A percentile compares a stretch with the other conserved stretches of the same genome.
Evolutionary conservation across 345 rosid species (phyloP).

Genomic region (Aquilaria yunnanensis): DNA sequence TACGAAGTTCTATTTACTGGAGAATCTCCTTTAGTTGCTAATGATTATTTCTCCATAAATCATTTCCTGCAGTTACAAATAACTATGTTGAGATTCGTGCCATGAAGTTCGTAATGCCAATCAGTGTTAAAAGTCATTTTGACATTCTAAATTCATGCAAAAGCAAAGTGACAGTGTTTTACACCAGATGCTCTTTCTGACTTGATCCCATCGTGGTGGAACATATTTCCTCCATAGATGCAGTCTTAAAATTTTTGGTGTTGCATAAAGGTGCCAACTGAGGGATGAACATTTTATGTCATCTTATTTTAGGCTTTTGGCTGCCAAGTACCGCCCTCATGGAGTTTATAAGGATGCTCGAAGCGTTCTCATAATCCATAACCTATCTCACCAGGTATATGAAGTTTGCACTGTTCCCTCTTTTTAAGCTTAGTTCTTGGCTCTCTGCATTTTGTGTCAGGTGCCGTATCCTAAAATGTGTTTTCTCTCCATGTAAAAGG

Average conservation of each 20-base stretch:
- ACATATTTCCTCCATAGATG: background rate
- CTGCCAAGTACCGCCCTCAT: conserved; percentile 72
- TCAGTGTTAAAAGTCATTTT: too few relatives aligned
- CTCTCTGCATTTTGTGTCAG: background rate
- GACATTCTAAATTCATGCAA: too few relatives aligned
- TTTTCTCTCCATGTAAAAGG: background rate
- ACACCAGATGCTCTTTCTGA: background rate
- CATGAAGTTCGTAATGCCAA: too few relatives aligned
- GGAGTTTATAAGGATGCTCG: conserved; percentile 93
- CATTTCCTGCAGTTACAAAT: too few relatives aligned
- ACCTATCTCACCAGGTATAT: conserved; percentile 91
- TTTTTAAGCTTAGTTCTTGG: conserved; percentile 4
- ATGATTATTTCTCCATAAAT: too few relatives aligned
- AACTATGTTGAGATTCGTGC: too few relatives aligned
- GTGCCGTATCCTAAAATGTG: background rate
- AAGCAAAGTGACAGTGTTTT: background rate
- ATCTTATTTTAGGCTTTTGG: conserved; percentile 60
- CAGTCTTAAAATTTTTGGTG: background rate
- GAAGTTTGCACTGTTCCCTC: conserved; percentile 6
- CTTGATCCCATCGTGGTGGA: background rate
- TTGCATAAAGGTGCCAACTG: background rate
- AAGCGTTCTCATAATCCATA: conserved; percentile 74
- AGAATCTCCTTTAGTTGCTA: too few relatives aligned
- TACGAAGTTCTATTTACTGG: too few relatives aligned
- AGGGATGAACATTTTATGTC: conserved; percentile 2